These are phyloP conservation scores for Saccharomyces jurei DNA, from an alignment of 805 yeast genomes.

Conservation along the genomic window DNA sequence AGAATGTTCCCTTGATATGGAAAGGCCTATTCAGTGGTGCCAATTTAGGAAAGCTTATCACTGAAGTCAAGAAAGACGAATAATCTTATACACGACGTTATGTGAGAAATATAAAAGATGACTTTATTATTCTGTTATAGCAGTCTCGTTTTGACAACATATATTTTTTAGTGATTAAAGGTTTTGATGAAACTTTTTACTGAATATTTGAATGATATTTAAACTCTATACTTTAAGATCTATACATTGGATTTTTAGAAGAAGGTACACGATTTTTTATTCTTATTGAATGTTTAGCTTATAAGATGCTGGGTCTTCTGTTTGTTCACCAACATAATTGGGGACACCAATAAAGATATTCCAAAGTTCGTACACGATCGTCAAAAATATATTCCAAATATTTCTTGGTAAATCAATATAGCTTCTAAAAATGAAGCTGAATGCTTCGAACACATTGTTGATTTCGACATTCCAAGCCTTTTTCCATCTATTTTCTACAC, in stretches of 20 bases:
- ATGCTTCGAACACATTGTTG: slow-evolving; percentile 47
- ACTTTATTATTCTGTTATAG: neutral
- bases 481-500: slow-evolving; percentile 14
- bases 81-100: neutral
- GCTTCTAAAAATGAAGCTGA: slow-evolving; percentile 55
- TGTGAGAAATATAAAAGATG: neutral
- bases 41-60: slow-evolving; percentile 45
- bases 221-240: neutral
- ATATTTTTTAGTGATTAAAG: neutral
- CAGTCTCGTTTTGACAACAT: neutral
- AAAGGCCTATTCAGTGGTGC: slow-evolving; percentile 36
- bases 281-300: slow-evolving; percentile 15
- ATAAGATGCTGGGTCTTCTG: slow-evolving; percentile 15
- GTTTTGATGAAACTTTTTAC: neutral
- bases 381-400: slow-evolving; percentile 42
- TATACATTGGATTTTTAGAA: neutral
- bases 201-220: neutral
- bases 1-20: slow-evolving; percentile 42
- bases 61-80: slow-evolving; percentile 30
- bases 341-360: slow-evolving; percentile 60
- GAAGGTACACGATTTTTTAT: neutral
- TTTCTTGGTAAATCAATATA: slow-evolving; percentile 65
- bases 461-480: slow-evolving; percentile 47
- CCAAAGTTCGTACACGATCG: slow-evolving; percentile 56
- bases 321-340: slow-evolving; percentile 22